Evolutionary conservation across 768 basidiomycete genomes (phyloP), one percentile per base, ranked within the genome.

Genomic region (Cystobasidium onofrii): DNA sequence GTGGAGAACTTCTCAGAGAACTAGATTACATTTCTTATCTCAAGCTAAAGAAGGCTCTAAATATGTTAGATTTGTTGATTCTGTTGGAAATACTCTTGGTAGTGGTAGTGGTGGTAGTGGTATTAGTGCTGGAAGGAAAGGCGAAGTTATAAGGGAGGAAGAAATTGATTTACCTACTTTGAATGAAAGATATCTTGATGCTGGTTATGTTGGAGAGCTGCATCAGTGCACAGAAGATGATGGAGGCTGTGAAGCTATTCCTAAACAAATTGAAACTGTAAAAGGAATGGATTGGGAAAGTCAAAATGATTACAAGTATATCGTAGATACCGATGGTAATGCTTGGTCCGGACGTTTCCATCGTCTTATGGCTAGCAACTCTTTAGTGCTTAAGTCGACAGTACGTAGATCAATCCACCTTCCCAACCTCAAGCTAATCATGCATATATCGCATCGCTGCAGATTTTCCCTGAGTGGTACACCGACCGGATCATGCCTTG

Each of bases 401-500:
- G 69, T 71, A 60, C 29, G 69, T 46, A 17, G 17, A 18, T 41
- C 18, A 12, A 13, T 10, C 12, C 1, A 18, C 25, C 3, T 34
- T 43, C 41, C 41, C n/a, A n/a, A n/a, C n/a, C n/a, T n/a, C n/a
- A n/a, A n/a, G n/a, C n/a, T 29, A 13, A 17, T 46, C 7, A 57
- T 31, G n/a, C n/a, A n/a, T n/a, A 43, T 23, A 15, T 62, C 18
- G 4, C 7, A 64, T 64, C 31, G 10, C 61, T 61, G 13, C 39
- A 73, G 50, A 75, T 50, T 31, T 43, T 93, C 78, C 86, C 87
- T 31, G 92, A 94, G 80, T 96, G 87, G 81, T 94, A 88, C 82
- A 87, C 86, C 0, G 92, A 90, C 70, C 94, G 94, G 91, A 87
- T 94, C 39, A 88, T 93, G 78, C 94, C 94, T 27, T 97, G 93